phyloP scores from a whole-genome alignment of 441 rosid genomes.

The Kokia cookei region DNA sequence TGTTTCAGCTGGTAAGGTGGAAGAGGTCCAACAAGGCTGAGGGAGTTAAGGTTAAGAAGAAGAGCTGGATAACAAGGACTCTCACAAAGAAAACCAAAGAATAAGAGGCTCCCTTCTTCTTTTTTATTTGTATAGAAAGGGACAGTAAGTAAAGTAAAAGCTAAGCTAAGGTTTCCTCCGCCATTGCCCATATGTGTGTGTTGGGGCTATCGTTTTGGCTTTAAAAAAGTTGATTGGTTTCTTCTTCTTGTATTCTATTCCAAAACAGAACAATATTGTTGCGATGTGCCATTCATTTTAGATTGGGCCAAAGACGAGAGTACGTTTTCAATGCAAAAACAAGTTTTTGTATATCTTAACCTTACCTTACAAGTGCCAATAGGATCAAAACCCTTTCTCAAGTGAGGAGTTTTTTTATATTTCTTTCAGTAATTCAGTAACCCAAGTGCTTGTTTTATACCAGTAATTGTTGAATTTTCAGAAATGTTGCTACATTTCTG shows the following conservation, averaged over 20 bases:
- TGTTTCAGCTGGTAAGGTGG: conserved; percentile 70
- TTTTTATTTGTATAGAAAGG: conserved; percentile 13
- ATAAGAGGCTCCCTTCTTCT: conserved; percentile 3
- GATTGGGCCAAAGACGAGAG: neutral
- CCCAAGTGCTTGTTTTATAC: too few relatives aligned
- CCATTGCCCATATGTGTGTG: conserved; percentile 15
- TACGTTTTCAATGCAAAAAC: neutral
- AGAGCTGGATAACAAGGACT: conserved; percentile 67
- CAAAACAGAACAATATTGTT: conserved; percentile 12
- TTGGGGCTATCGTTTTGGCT: conserved; percentile 16
- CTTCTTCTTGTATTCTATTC: conserved; percentile 12
- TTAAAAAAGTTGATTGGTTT: conserved; percentile 18
- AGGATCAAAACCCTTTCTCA: too few relatives aligned
- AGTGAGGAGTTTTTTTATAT: too few relatives aligned
- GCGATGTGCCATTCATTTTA: too few relatives aligned
- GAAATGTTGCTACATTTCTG: too few relatives aligned
- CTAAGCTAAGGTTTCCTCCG: conserved; percentile 7
- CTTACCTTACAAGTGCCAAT: too few relatives aligned
- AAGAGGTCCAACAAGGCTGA: conserved; percentile 76
- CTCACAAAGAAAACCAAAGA: conserved; percentile 62
- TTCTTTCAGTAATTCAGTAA: too few relatives aligned
- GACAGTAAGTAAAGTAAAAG: conserved; percentile 3
- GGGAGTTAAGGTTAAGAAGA: conserved; percentile 58
- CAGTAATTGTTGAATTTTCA: too few relatives aligned
- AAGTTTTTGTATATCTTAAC: neutral